Evolutionary conservation across 495 filamentous ascomycete species (phyloP).

Genomic region (Tuber calosporum): DNA sequence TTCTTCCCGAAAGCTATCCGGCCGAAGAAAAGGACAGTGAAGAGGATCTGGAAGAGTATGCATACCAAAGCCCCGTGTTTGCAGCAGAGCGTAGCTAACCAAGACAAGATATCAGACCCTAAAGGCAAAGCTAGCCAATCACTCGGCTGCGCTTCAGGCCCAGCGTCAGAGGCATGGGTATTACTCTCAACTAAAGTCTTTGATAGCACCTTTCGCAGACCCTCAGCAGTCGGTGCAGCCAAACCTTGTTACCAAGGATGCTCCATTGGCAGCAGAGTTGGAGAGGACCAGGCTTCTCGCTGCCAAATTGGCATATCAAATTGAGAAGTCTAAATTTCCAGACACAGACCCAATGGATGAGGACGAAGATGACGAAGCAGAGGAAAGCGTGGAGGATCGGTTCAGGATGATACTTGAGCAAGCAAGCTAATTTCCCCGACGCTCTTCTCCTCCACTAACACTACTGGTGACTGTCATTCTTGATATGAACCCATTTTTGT

Average conservation of each 20-base stretch:
- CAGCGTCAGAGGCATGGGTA: constrained; percentile 36
- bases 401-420: constrained; percentile 27
- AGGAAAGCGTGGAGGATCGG: constrained; percentile 43
- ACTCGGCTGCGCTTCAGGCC: constrained; percentile 23
- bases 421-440: constrained; percentile 1
- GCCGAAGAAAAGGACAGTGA: constrained; percentile 17
- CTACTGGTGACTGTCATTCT: constrained; percentile 2
- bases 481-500: not conserved
- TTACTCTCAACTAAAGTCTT: constrained; percentile 42
- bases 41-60: constrained; percentile 29
- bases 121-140: constrained; percentile 28
- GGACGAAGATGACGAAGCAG: constrained; percentile 45
- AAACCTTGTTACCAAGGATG: constrained; percentile 67
- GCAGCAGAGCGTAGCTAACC: constrained; percentile 7
- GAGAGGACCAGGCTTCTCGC: constrained; percentile 70
- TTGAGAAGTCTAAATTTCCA: constrained; percentile 26
- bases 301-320: constrained; percentile 55
- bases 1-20: constrained; percentile 35
- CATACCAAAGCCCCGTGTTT: not conserved
- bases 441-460: not conserved
- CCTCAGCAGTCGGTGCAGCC: constrained; percentile 59
- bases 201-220: constrained; percentile 40
- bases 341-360: constrained; percentile 39
- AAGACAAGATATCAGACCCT: constrained; percentile 32
- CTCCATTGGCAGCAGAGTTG: constrained; percentile 65